Conservation (phyloP, 2,329 filamentous ascomycete genomes). For the Trichoderma citrinoviride region DNA sequence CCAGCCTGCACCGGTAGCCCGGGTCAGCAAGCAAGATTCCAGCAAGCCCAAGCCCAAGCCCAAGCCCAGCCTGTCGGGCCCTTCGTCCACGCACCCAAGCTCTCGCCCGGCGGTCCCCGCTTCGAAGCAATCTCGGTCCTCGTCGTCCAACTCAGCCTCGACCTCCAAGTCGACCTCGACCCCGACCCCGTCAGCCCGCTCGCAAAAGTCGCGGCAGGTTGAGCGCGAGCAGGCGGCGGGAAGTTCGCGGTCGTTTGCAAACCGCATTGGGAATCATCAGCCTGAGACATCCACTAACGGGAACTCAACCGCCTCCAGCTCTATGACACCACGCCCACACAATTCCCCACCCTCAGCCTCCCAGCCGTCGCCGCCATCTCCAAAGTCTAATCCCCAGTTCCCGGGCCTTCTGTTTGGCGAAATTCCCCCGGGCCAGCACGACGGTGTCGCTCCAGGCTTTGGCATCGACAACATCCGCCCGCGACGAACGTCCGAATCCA, state of each 20-base stretch:
- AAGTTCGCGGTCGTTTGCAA: constrained; percentile 59
- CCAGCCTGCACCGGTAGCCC: constrained; percentile 35
- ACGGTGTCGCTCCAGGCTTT: constrained; percentile 53
- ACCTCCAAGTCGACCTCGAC: constrained; percentile 21
- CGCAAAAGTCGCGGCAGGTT: constrained; percentile 48
- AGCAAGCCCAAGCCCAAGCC: constrained; percentile 29
- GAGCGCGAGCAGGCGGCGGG: constrained; percentile 52
- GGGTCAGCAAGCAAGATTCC: constrained; percentile 33
- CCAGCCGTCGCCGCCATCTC: constrained; percentile 34
- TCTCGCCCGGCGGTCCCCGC: constrained; percentile 33
- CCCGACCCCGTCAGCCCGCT: constrained; percentile 28
- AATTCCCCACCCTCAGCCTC: constrained; percentile 37
- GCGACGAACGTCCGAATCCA: constrained; percentile 71
- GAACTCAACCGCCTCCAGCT: constrained; percentile 37
- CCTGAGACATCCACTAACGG: constrained; percentile 28
- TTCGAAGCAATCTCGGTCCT: constrained; percentile 26
- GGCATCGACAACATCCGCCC: constrained; percentile 55
- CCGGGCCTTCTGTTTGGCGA: constrained; percentile 71
- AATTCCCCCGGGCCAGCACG: constrained; percentile 59
- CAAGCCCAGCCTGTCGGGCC: constrained; percentile 26
- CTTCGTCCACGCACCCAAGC: constrained; percentile 39
- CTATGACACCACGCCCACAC: constrained; percentile 35
- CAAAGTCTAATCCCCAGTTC: constrained; percentile 36
- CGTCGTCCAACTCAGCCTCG: constrained; percentile 24
- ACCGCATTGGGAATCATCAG: constrained; percentile 33